Percentiles rank a stretch among this genome's conserved stretches.
Conservation (phyloP, 2,329 filamentous ascomycete genomes). For the Eutypa lata region DNA sequence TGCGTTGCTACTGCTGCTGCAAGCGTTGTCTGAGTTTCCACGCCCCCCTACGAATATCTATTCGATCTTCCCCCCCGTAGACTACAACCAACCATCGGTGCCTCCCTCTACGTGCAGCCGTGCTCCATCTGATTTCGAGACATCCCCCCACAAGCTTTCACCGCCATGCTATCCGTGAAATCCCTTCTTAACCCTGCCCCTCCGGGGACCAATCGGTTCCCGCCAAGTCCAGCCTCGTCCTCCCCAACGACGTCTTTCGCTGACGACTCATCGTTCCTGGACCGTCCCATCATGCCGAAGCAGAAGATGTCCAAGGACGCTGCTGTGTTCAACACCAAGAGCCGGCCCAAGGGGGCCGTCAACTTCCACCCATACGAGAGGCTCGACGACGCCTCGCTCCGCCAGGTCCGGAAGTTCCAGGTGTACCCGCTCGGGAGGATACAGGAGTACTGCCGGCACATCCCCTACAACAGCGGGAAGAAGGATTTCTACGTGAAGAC, state of each 20-base stretch:
- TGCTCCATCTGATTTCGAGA: slow-evolving; percentile 37
- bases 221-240: slow-evolving; percentile 37
- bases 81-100: slow-evolving; percentile 11
- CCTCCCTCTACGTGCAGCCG: slow-evolving; percentile 25
- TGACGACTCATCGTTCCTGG: slow-evolving; percentile 28
- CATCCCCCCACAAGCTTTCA: slow-evolving; percentile 29
- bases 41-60: slow-evolving; percentile 18
- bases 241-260: slow-evolving; percentile 32
- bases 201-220: slow-evolving; percentile 39
- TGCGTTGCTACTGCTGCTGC: slow-evolving; percentile 16
- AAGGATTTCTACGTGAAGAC: slow-evolving; percentile 86
- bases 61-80: slow-evolving; percentile 23
- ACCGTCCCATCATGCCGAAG: slow-evolving; percentile 34
- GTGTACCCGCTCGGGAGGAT: slow-evolving; percentile 66
- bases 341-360: slow-evolving; percentile 61
- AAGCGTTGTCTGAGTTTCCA: slow-evolving; percentile 33
- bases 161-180: slow-evolving; percentile 60
- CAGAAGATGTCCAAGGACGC: slow-evolving; percentile 65
- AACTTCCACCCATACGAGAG: slow-evolving; percentile 74
- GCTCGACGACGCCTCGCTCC: slow-evolving; percentile 53
- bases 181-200: slow-evolving; percentile 64
- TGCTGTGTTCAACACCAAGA: slow-evolving; percentile 55
- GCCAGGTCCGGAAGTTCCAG: slow-evolving; percentile 60
- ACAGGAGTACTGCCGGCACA: slow-evolving; percentile 64
- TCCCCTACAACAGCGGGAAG: slow-evolving; percentile 93